Evolutionary conservation across 768 basidiomycete genomes (phyloP).

Genomic region (Cyclocybe cylindracea): DNA sequence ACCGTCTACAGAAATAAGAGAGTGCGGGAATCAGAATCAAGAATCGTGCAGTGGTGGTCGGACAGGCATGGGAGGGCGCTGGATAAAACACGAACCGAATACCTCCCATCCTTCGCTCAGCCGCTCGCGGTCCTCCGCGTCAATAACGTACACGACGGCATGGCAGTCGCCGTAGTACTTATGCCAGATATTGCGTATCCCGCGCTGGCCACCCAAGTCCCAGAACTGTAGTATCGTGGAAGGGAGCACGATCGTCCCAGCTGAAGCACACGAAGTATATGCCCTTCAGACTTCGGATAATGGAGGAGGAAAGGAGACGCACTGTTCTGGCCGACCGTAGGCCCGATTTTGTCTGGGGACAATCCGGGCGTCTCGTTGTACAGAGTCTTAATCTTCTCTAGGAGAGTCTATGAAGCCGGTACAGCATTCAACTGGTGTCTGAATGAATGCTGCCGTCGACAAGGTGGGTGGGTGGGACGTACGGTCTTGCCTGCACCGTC

Average conservation of each 20-base stretch:
- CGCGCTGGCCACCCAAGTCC: conserved; percentile 94
- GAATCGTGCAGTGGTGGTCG: neutral
- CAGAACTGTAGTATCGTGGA: conserved; percentile 96
- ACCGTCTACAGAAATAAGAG: conserved; percentile 51
- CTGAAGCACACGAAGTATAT: conserved; percentile 37
- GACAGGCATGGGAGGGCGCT: neutral
- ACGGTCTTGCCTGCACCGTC: conserved; percentile 94
- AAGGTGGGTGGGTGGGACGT: conserved; percentile 14
- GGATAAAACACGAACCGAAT: conserved; percentile 66
- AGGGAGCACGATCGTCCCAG: conserved; percentile 90
- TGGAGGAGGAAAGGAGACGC: conserved; percentile 25
- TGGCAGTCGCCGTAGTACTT: conserved; percentile 96
- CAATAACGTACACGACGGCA: conserved; percentile 94
- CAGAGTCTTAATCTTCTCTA: conserved; percentile 92
- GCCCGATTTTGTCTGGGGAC: conserved; percentile 91
- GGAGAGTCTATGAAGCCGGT: conserved; percentile 57
- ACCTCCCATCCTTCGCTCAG: conserved; percentile 96
- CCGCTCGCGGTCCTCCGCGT: conserved; percentile 87
- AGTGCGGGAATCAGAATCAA: conserved; percentile 1
- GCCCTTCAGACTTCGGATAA: neutral
- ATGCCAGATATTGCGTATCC: conserved; percentile 93
- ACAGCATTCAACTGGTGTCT: conserved; percentile 1
- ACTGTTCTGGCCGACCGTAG: conserved; percentile 99
- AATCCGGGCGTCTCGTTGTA: conserved; percentile 88
- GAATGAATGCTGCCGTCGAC: conserved; percentile 8